Evolutionary conservation across 139 green algal species (phyloP), one percentile per base, ranked within the genome.

Genomic region (Tetraselmis striata): DNA sequence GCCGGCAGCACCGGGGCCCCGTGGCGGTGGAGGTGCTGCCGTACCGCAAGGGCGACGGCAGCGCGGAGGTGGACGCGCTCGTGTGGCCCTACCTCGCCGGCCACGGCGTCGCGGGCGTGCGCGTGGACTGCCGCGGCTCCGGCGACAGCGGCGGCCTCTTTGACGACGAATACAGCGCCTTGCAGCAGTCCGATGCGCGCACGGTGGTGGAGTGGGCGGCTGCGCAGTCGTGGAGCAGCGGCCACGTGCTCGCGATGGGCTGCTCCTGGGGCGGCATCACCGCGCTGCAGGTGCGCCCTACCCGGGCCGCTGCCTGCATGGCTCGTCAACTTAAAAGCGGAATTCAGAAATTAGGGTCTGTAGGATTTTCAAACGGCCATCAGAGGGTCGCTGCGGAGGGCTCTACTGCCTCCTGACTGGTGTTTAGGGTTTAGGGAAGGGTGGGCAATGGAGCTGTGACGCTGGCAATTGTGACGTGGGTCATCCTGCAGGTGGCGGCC

Each of bases 241-340:
- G 82, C 59, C 23, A 26, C 26, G 82, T 85, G 30, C 77, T 29
- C 31, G 2, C 84, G 28, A 85, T 85, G 82, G 82, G 82, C 27
- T 83, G 77, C 59, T 83, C 77, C 30, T 85, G 82, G 82, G 77
- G 77, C 77, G 82, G 77, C 32, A 78, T 85, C 82, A 77, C 75
- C 58, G 77, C 82, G 58, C 77, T 85, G 58, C 82, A 85, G 77
- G 77, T 83, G 2, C n/a, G n/a, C n/a, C n/a, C n/a, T n/a, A n/a
- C n/a, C n/a, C n/a, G n/a, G n/a, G n/a, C n/a, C n/a, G n/a, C n/a
- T n/a, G n/a, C n/a, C n/a, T n/a, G n/a, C n/a, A n/a, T n/a, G n/a
- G n/a, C n/a, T n/a, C n/a, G n/a, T n/a, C n/a, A n/a, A n/a, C n/a
- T n/a, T n/a, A n/a, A n/a, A n/a, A n/a, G n/a, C n/a, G n/a, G n/a